Evolutionary conservation across 192 early-diverging fungal species (phyloP).

Genomic region (Coemansia sp.): DNA sequence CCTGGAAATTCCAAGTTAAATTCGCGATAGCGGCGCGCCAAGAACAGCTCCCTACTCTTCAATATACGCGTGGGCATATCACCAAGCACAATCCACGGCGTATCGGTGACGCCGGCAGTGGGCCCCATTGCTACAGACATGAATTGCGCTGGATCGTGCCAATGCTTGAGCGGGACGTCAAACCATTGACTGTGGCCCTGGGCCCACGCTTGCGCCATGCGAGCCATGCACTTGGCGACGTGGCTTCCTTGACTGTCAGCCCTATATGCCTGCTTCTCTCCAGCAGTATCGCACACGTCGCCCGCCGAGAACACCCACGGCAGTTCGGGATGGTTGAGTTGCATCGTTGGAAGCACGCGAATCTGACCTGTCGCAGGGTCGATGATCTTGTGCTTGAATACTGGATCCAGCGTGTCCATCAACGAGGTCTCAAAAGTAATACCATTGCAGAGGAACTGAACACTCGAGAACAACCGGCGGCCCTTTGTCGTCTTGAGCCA

Average conservation of each 20-base stretch:
- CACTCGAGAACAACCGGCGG: conserved; percentile 41
- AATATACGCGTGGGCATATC: conserved; percentile 51
- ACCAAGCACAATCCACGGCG: conserved; percentile 55
- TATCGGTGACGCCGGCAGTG: conserved; percentile 44
- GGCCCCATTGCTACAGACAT: conserved; percentile 52
- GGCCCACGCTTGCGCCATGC: conserved; percentile 49
- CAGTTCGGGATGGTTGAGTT: conserved; percentile 63
- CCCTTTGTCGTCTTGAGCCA: conserved; percentile 53
- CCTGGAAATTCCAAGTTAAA: conserved; percentile 51
- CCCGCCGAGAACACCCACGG: conserved; percentile 77
- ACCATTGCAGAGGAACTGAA: conserved; percentile 74
- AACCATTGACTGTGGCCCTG: conserved; percentile 44
- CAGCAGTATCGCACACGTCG: conserved; percentile 57
- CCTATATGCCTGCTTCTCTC: conserved; percentile 53
- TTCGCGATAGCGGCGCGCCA: conserved; percentile 51
- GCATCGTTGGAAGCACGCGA: conserved; percentile 69
- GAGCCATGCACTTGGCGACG: conserved; percentile 49
- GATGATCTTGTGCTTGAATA: conserved; percentile 46
- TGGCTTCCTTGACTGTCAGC: conserved; percentile 51
- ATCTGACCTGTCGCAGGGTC: conserved; percentile 61
- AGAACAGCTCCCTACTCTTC: conserved; percentile 55
- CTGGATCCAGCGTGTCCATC: conserved; percentile 56
- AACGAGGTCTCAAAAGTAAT: conserved; percentile 69
- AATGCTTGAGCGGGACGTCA: conserved; percentile 45
- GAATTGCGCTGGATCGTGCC: conserved; percentile 53